These are phyloP conservation scores for Cokeromyces recurvatus DNA, from an alignment of 371 early-diverging fungal genomes.

Conservation along the genomic window DNA sequence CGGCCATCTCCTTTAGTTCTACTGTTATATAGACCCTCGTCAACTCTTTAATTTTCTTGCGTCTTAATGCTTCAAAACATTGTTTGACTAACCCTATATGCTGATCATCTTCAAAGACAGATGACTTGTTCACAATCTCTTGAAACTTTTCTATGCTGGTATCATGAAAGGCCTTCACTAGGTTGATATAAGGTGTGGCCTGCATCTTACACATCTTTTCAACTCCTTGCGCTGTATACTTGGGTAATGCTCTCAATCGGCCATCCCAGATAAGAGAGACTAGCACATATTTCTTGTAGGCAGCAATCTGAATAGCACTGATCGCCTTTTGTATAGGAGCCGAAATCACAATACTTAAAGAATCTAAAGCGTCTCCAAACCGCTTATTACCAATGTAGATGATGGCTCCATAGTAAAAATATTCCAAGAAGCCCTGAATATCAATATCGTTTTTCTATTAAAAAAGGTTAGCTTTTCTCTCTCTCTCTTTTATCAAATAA, in stretches of 20 bases:
- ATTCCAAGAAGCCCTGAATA: constrained; percentile 61
- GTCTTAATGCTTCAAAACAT: constrained; percentile 50
- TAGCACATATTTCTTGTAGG: constrained; percentile 68
- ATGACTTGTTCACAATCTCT: constrained; percentile 28
- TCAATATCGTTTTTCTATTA: constrained; percentile 24
- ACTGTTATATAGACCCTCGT: constrained; percentile 77
- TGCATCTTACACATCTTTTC: constrained; percentile 45
- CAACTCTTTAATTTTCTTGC: constrained; percentile 63
- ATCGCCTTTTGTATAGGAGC: constrained; percentile 54
- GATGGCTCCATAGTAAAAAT: constrained; percentile 80
- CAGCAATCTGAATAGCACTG: constrained; percentile 77
- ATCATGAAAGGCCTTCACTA: constrained; percentile 57
- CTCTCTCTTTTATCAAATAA: neutral
- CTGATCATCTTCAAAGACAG: constrained; percentile 31
- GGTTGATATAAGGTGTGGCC: constrained; percentile 47
- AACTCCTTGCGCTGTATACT: constrained; percentile 55
- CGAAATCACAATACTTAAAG: constrained; percentile 59
- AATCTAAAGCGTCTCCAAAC: constrained; percentile 61
- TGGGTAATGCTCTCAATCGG: constrained; percentile 49
- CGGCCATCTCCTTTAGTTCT: constrained; percentile 65
- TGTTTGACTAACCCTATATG: constrained; percentile 74
- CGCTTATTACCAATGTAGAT: constrained; percentile 63
- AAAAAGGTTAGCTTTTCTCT: no score
- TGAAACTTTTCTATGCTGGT: constrained; percentile 24
- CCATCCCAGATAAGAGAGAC: constrained; percentile 61